phyloP scores from a whole-genome alignment of 192 early-diverging fungal genomes.

The Backusella morwellensis region DNA sequence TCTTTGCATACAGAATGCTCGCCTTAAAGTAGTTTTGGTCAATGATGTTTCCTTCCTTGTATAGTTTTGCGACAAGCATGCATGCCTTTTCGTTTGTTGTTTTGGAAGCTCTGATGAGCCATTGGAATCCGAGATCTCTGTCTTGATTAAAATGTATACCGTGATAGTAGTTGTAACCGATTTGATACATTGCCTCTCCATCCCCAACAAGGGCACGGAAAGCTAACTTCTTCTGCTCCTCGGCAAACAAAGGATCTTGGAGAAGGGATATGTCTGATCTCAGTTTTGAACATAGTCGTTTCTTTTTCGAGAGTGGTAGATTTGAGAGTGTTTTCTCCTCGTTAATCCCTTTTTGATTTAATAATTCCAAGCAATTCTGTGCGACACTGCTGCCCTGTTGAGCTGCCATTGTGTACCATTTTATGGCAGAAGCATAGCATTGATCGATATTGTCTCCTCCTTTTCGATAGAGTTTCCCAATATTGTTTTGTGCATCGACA shows the following conservation, averaged over 20 bases:
- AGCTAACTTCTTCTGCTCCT: background rate
- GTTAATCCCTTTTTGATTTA: background rate
- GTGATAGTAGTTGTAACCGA: background rate
- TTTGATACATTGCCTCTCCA: background rate
- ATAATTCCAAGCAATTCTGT: background rate
- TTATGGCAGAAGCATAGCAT: background rate
- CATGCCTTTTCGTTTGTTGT: background rate
- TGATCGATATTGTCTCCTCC: background rate
- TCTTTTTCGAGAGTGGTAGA: background rate
- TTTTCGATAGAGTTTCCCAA: background rate
- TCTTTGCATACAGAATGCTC: constrained; percentile 30
- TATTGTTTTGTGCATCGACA: background rate
- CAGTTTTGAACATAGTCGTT: background rate
- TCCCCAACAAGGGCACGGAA: background rate
- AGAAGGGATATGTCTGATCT: background rate
- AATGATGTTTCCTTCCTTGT: background rate
- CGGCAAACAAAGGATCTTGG: background rate
- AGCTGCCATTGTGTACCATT: background rate
- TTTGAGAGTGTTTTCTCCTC: background rate
- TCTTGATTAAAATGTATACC: background rate
- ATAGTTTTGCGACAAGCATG: background rate
- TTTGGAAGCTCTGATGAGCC: background rate
- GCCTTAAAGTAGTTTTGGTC: background rate
- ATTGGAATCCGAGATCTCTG: background rate
- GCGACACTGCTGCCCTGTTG: background rate